A percentile compares a stretch with the other conserved stretches of the same genome.
These are phyloP conservation scores for Lolium rigidum DNA, from an alignment of 176 grass and related monocot species.

Conservation along the genomic window DNA sequence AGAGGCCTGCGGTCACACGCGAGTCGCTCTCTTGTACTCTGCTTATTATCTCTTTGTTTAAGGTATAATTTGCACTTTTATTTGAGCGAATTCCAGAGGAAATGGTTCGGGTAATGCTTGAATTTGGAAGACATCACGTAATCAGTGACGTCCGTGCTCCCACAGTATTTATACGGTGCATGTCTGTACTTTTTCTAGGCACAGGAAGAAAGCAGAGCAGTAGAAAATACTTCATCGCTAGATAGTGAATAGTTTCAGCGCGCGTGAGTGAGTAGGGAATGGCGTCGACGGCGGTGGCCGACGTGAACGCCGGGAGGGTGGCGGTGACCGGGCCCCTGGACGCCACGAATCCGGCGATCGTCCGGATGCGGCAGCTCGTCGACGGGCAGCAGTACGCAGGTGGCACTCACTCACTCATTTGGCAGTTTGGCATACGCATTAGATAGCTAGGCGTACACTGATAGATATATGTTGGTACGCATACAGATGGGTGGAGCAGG, in stretches of 20 bases:
- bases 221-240: neutral
- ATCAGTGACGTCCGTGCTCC: neutral
- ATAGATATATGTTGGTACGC: neutral
- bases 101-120: neutral
- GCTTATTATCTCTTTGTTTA: neutral
- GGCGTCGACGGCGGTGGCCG: constrained; percentile 16
- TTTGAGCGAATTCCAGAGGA: neutral
- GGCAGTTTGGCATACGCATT: neutral
- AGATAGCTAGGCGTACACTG: too few relatives aligned
- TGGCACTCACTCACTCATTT: neutral
- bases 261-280: neutral
- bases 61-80: neutral
- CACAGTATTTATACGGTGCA: neutral
- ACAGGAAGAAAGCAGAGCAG: neutral
- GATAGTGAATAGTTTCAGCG: neutral
- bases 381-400: constrained; percentile 19
- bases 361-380: neutral
- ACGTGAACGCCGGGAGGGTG: neutral
- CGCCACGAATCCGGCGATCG: constrained; percentile 39
- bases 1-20: neutral
- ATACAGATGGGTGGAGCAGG: constrained; percentile 54
- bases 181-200: neutral
- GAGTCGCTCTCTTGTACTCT: neutral
- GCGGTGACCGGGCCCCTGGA: constrained; percentile 12
- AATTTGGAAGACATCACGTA: neutral